Evolutionary conservation across 169 alveolate species (phyloP).

Genomic region (Plasmodium sp.): DNA sequence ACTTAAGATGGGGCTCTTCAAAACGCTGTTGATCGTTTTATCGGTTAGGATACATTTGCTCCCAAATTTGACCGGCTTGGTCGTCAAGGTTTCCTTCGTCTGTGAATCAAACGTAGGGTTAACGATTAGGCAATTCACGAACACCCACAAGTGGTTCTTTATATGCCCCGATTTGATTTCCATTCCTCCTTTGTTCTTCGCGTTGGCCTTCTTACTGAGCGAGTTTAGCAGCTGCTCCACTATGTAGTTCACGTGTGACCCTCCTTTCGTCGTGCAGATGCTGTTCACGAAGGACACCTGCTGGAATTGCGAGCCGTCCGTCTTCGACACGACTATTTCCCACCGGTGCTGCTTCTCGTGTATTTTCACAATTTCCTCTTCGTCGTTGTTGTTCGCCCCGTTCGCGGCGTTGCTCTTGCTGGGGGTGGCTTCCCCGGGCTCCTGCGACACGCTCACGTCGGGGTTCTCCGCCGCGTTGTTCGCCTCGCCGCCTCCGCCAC

Average conservation of each 20-base stretch:
- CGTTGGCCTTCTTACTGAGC: constrained; percentile 91
- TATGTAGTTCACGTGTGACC: constrained; percentile 98
- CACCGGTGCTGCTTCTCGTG: constrained; percentile 85
- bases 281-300: constrained; percentile 99
- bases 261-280: constrained; percentile 98
- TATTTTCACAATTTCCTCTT: constrained; percentile 80
- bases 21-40: constrained; percentile 90
- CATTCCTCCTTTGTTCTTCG: constrained; percentile 95
- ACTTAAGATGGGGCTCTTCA: constrained; percentile 92
- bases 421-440: background rate
- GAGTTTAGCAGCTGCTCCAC: constrained; percentile 96
- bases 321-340: constrained; percentile 88
- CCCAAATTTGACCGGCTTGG: constrained; percentile 93
- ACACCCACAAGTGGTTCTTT: constrained; percentile 95
- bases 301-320: constrained; percentile 94
- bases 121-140: constrained; percentile 97
- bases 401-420: background rate
- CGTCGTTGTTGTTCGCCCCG: constrained; percentile 46
- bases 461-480: background rate
- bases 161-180: constrained; percentile 95
- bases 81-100: constrained; percentile 97
- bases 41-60: constrained; percentile 91
- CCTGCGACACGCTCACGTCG: constrained; percentile 9
- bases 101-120: constrained; percentile 99
- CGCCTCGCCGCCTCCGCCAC: background rate